Percentiles rank a stretch among this genome's conserved stretches.
These are phyloP conservation scores for Colletotrichum shisoi DNA, from an alignment of 2,329 filamentous ascomycete genomes.

Conservation along the genomic window DNA sequence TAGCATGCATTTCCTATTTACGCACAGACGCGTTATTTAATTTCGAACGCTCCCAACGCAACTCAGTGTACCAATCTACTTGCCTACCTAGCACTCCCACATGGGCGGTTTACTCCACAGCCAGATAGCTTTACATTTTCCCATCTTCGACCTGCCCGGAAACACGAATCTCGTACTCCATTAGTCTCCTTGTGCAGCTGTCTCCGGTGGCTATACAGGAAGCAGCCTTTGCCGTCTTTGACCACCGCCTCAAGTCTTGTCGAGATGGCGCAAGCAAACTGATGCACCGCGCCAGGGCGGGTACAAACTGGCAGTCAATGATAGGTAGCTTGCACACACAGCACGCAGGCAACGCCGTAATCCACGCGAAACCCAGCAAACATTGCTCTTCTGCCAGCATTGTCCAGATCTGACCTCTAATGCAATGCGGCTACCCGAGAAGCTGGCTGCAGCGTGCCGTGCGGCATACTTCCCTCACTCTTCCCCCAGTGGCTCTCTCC, in stretches of 20 bases:
- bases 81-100: too few species aligned
- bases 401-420: background rate
- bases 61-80: too few species aligned
- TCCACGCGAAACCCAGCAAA: conserved; percentile 26
- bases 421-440: conserved; percentile 30
- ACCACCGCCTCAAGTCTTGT: conserved; percentile 1
- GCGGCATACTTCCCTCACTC: background rate
- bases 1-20: too few species aligned
- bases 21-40: too few species aligned
- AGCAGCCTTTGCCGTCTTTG: conserved; percentile 3
- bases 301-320: background rate
- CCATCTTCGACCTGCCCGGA: conserved; percentile 23
- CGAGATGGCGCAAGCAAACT: conserved; percentile 21
- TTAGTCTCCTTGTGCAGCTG: conserved; percentile 6
- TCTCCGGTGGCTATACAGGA: background rate
- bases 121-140: conserved; percentile 7
- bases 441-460: conserved; percentile 32
- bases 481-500: background rate
- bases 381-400: conserved; percentile 2
- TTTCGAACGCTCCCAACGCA: too few species aligned
- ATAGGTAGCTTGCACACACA: too few species aligned
- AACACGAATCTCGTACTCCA: conserved; percentile 15
- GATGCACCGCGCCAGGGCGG: background rate
- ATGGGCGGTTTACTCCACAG: background rate
- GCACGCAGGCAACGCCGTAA: conserved; percentile 9